Conservation (phyloP, 2,329 filamentous ascomycete species). For the Claviceps maximensis region DNA sequence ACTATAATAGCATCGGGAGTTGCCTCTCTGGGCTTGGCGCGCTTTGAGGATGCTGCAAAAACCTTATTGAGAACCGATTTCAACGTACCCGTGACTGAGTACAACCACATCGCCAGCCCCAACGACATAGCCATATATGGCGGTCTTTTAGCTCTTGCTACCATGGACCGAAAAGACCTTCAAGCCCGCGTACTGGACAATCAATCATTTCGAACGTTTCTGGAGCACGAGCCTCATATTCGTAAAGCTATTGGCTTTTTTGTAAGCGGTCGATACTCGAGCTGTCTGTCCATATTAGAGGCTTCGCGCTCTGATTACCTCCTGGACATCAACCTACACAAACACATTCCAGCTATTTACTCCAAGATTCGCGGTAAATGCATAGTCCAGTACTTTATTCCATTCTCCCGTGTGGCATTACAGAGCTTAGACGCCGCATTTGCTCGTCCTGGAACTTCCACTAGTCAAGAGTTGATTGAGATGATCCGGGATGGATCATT, state of each 20-base stretch:
- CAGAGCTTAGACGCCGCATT: conserved; percentile 69
- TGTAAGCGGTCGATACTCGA: conserved; percentile 78
- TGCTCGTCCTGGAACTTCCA: conserved; percentile 43
- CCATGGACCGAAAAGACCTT: conserved; percentile 68
- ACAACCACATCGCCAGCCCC: conserved; percentile 59
- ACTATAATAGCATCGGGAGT: conserved; percentile 38
- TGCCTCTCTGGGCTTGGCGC: conserved; percentile 32
- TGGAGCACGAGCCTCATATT: conserved; percentile 89
- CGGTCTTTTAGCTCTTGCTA: conserved; percentile 76
- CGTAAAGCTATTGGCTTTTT: conserved; percentile 83
- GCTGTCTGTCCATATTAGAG: conserved; percentile 71
- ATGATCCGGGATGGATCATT: conserved; percentile 66
- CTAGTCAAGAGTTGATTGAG: conserved; percentile 60
- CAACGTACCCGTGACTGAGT: conserved; percentile 34
- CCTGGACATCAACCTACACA: conserved; percentile 76
- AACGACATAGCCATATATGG: conserved; percentile 92
- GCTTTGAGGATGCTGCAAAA: conserved; percentile 51
- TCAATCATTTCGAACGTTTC: conserved; percentile 64
- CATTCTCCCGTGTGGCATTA: conserved; percentile 78
- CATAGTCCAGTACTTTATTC: conserved; percentile 83
- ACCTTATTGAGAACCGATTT: conserved; percentile 55
- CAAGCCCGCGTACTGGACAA: conserved; percentile 70
- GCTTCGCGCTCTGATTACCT: conserved; percentile 73
- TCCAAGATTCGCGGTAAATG: conserved; percentile 72
- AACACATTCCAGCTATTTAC: conserved; percentile 59